Conservation (phyloP, 257 asterid genomes). For the Nicotiana paniculata region DNA sequence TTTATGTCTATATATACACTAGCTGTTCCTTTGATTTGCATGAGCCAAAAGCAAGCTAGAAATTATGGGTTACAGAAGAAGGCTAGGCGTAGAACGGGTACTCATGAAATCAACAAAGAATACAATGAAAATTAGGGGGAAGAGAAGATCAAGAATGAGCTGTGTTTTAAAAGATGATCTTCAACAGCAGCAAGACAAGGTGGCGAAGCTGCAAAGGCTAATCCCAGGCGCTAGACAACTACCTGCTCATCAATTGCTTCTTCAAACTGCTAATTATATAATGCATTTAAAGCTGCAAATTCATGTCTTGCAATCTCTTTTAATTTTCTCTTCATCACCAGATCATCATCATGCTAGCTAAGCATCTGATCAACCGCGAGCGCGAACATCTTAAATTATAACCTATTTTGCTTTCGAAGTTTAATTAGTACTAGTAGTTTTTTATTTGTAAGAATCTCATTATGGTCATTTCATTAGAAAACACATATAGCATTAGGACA, state of each 20-base stretch:
- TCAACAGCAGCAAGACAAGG: background rate
- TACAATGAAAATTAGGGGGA: background rate
- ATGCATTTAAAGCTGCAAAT: conserved; percentile 6
- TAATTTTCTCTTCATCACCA: background rate
- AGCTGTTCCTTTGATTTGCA: background rate
- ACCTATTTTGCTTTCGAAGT: background rate
- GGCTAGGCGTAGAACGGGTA: background rate
- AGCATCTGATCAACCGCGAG: background rate
- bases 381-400: background rate
- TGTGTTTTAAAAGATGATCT: background rate
- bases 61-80: background rate
- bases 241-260: background rate
- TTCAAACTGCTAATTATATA: background rate
- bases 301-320: background rate
- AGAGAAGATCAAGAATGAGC: background rate
- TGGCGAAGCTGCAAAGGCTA: conserved; percentile 9
- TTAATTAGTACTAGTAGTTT: background rate
- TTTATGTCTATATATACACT: background rate
- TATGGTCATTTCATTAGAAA: background rate
- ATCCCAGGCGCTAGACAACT: conserved; percentile 3
- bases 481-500: background rate
- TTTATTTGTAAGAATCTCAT: background rate
- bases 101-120: background rate
- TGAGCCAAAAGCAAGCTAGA: background rate
- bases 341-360: background rate